phyloP scores from a whole-genome alignment of 2,329 filamentous ascomycete species.

The Rugonectria rugulosa region DNA sequence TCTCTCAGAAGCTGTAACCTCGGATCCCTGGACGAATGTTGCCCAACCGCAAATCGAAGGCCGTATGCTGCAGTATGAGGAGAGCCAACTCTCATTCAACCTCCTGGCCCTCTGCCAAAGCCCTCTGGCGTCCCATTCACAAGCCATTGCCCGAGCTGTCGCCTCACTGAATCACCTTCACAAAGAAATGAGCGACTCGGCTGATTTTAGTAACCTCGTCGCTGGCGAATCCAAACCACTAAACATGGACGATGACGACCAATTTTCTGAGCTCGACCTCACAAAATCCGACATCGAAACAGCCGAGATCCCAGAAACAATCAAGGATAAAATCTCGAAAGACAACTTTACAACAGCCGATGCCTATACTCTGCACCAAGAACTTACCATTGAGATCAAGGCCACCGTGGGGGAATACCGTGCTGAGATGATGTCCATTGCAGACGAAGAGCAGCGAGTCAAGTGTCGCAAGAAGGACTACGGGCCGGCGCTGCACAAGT shows the following conservation, averaged over 20 bases:
- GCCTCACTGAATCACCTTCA: constrained; percentile 50
- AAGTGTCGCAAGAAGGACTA: constrained; percentile 71
- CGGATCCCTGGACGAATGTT: constrained; percentile 69
- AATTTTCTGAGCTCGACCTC: constrained; percentile 44
- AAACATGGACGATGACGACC: constrained; percentile 29
- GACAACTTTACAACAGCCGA: constrained; percentile 25
- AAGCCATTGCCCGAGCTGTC: constrained; percentile 53
- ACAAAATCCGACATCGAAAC: constrained; percentile 33
- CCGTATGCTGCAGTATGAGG: constrained; percentile 73
- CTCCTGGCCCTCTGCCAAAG: constrained; percentile 78
- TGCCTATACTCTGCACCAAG: constrained; percentile 47
- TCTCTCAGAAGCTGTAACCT: constrained; percentile 25
- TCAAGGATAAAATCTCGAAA: constrained; percentile 24
- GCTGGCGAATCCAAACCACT: constrained; percentile 32
- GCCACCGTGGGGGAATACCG: constrained; percentile 54
- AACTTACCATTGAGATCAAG: constrained; percentile 51
- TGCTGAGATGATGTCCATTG: constrained; percentile 54
- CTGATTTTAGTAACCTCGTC: constrained; percentile 33
- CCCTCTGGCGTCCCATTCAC: constrained; percentile 61
- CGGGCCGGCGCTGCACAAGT: constrained; percentile 71
- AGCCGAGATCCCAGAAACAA: constrained; percentile 24
- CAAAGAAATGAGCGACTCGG: constrained; percentile 35
- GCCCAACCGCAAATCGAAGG: constrained; percentile 70
- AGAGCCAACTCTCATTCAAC: constrained; percentile 75
- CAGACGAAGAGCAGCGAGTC: constrained; percentile 60